Conservation (phyloP, 1,139 yeast genomes). For the Magnusiomyces paraingens region DNA sequence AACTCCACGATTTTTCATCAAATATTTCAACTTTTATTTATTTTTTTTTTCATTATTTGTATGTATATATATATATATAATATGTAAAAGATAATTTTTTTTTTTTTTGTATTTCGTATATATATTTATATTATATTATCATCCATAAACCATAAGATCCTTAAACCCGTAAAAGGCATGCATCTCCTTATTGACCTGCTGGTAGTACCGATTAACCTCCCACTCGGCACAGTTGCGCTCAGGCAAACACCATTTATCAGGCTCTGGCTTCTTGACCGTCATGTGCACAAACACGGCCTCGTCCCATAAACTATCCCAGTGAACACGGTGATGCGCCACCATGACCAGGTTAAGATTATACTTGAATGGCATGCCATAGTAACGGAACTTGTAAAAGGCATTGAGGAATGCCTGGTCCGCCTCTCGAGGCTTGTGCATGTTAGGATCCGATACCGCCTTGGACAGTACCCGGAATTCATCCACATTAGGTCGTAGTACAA, state of each 20-base stretch:
- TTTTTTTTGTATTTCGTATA: too few species aligned
- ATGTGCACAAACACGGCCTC: constrained; percentile 24
- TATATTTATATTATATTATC: too few species aligned
- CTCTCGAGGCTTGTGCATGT: constrained; percentile 25
- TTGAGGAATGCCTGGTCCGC: constrained; percentile 25
- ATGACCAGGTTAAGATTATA: constrained; percentile 24
- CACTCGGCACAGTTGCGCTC: constrained; percentile 16
- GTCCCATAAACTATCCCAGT: constrained; percentile 23
- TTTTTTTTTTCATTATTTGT: too few species aligned
- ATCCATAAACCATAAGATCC: constrained; percentile 6
- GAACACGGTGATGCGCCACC: constrained; percentile 18
- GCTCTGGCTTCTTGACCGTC: constrained; percentile 15
- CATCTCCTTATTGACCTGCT: constrained; percentile 22
- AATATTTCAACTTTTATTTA: too few species aligned
- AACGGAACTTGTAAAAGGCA: constrained; percentile 21
- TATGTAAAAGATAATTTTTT: too few species aligned
- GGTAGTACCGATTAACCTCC: constrained; percentile 22
- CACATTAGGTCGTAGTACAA: constrained; percentile 22
- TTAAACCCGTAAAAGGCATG: constrained; percentile 21
- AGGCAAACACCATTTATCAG: constrained; percentile 7
- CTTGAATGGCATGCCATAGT: constrained; percentile 22
- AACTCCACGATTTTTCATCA: too few species aligned
- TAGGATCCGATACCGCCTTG: constrained; percentile 23
- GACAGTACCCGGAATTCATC: constrained; percentile 22
- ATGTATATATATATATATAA: too few species aligned